phyloP scores from a whole-genome alignment of 768 basidiomycete species.

The Leccinum aurantiacum region DNA sequence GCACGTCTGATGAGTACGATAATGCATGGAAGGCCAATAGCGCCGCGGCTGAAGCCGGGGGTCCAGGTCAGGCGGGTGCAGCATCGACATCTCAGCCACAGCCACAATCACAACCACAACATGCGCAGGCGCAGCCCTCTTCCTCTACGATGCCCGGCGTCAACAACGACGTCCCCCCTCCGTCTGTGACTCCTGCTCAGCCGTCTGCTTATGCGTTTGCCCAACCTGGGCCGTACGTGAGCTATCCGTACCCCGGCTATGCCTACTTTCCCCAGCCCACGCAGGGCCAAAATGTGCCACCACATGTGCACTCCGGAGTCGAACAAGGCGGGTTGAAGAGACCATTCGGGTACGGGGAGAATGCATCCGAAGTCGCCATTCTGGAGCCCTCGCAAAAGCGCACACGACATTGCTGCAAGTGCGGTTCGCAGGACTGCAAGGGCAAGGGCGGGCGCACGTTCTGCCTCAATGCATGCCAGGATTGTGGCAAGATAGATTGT shows the following conservation, averaged over 20 bases:
- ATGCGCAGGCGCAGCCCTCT: conserved; percentile 9
- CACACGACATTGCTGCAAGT: conserved; percentile 80
- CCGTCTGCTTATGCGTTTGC: conserved; percentile 32
- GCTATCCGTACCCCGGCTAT: conserved; percentile 37
- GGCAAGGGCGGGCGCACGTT: conserved; percentile 78
- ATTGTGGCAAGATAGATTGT: conserved; percentile 80
- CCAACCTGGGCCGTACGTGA: conserved; percentile 34
- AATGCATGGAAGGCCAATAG: conserved; percentile 65
- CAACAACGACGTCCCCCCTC: conserved; percentile 18
- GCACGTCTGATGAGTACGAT: conserved; percentile 52
- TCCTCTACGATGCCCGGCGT: conserved; percentile 22
- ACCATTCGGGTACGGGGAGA: conserved; percentile 29
- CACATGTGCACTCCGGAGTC: conserved; percentile 24
- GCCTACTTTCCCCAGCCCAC: conserved; percentile 33
- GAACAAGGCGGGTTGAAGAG: conserved; percentile 32
- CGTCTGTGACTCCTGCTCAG: conserved; percentile 27
- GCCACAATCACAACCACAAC: conserved; percentile 11
- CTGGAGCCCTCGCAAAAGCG: conserved; percentile 51
- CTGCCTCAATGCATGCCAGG: conserved; percentile 74
- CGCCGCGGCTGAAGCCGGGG: conserved; percentile 35
- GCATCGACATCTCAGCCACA: conserved; percentile 23
- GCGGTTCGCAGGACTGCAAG: conserved; percentile 78
- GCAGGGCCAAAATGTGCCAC: conserved; percentile 23
- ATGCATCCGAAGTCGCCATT: conserved; percentile 27
- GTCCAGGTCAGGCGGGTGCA: conserved; percentile 23